Base-by-base conservation (phyloP, 306 rosid genomes). In the Mimosa pudica region DNA sequence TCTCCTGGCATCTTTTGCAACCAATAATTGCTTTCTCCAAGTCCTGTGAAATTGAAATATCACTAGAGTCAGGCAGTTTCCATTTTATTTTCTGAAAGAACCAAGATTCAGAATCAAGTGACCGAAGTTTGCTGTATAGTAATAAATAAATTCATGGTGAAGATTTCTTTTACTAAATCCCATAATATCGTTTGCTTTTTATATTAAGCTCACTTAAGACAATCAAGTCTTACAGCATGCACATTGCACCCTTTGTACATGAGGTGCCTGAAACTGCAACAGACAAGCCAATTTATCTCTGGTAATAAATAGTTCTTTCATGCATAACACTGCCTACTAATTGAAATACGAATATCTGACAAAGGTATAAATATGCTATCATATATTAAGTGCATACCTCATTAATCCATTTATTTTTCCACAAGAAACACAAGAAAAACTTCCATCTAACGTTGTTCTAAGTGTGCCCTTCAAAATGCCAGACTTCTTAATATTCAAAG, bases 1-100 rank as follows among this genome's bases (percentile, higher is more conserved):
- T 81, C 97, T 89, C 87, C 98, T 90, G 45, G 98, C 97, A 81
- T 94, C 98, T 85, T 83, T 94, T 80, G 98, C 97, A 69, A 81
- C 78, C 63, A 87, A 20, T 83, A 94, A 76, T 74, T 92, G 97
- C 74, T 91, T 94, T 83, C 90, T 84, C 98, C 98, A 94, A 54
- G 91, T 89, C 80, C 98, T 92, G 87, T 71, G 79, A 76, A 79
- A 82, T 81, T 63, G 69, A 65, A 57, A 47, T 75, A 80, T 74
- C 68, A 74, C 77, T 68, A 76, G 70, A 85, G 61, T 55, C 52
- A 80, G 81, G 70, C 70, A 65, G 61, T 30, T 13, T 49, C 48
- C 52, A 33, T 18, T 74, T 65, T 24, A 30, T 18, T 61, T 61
- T 48, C 8, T 24, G 10, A 6, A 36, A 38, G 38, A 4, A 9